phyloP scores from a whole-genome alignment of 768 basidiomycete species.

The Mycena filopes region DNA sequence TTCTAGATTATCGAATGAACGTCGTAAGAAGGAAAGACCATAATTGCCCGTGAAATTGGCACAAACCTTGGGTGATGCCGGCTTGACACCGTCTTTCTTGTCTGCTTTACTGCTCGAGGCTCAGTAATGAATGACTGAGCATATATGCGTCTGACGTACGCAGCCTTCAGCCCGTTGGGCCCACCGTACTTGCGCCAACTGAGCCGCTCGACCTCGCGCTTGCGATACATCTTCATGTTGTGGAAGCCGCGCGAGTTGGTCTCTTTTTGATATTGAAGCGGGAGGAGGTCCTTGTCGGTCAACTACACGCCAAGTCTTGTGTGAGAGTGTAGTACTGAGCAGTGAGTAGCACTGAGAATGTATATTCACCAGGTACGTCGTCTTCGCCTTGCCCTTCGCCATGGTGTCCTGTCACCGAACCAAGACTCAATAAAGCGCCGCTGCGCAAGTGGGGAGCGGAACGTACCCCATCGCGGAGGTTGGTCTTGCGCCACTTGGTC shows the following conservation, averaged over 20 bases:
- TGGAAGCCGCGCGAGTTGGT: slow-evolving; percentile 18
- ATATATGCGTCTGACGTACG: neutral
- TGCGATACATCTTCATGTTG: slow-evolving; percentile 24
- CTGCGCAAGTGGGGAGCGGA: too few species aligned
- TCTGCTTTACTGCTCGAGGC: slow-evolving; percentile 12
- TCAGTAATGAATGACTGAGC: neutral
- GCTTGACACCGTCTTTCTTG: slow-evolving; percentile 26
- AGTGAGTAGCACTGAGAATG: too few species aligned
- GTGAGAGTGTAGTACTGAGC: neutral
- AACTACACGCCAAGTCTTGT: neutral
- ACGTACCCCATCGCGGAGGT: slow-evolving; percentile 21
- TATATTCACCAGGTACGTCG: slow-evolving; percentile 17
- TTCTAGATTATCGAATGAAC: slow-evolving; percentile 13
- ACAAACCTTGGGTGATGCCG: slow-evolving; percentile 18
- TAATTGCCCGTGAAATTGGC: too few species aligned
- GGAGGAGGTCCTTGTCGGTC: slow-evolving; percentile 30
- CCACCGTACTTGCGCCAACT: slow-evolving; percentile 28
- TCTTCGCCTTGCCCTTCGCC: slow-evolving; percentile 28
- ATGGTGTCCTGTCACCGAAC: slow-evolving; percentile 21
- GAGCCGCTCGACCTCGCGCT: slow-evolving; percentile 26
- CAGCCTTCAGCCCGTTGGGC: slow-evolving; percentile 27
- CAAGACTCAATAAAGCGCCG: too few species aligned
- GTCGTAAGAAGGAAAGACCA: neutral
- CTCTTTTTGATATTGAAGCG: slow-evolving; percentile 23
- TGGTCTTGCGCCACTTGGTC: slow-evolving; percentile 27